Percentiles rank a stretch among this genome's conserved stretches.
These are phyloP conservation scores for Paraphoma chrysanthemicola DNA, from an alignment of 2,329 filamentous ascomycete genomes.

Conservation along the genomic window DNA sequence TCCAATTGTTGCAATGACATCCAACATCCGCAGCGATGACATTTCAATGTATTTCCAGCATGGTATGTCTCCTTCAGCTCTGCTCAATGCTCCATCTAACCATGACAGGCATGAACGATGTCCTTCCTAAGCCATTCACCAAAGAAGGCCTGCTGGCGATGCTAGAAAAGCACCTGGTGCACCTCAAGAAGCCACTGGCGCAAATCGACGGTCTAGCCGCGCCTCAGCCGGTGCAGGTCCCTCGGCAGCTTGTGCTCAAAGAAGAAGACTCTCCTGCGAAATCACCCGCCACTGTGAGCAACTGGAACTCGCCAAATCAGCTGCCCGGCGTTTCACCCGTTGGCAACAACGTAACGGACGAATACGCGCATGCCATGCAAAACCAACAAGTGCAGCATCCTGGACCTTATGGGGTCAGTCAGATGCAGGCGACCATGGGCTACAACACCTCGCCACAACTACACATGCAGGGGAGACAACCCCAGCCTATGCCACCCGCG, in stretches of 20 bases:
- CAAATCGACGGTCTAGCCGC: conserved; percentile 58
- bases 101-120: conserved; percentile 88
- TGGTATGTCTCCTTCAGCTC: conserved; percentile 65
- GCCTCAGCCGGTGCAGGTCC: conserved; percentile 58
- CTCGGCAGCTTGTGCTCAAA: conserved; percentile 62
- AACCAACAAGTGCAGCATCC: conserved; percentile 43
- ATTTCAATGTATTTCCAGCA: conserved; percentile 97
- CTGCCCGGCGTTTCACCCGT: conserved; percentile 65
- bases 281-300: conserved; percentile 65
- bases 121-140: conserved; percentile 96
- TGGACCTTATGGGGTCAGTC: conserved; percentile 46
- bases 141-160: conserved; percentile 79
- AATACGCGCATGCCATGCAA: conserved; percentile 55
- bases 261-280: conserved; percentile 69
- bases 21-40: conserved; percentile 95
- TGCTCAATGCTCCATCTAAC: conserved; percentile 30
- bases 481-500: conserved; percentile 19
- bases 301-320: conserved; percentile 69
- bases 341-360: conserved; percentile 54
- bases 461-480: conserved; percentile 43
- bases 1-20: conserved; percentile 98
- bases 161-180: conserved; percentile 86
- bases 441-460: conserved; percentile 51
- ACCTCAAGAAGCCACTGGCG: conserved; percentile 72
- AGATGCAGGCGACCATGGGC: conserved; percentile 44